Conservation (phyloP, 345 rosid genomes). For the Acer negundo region DNA sequence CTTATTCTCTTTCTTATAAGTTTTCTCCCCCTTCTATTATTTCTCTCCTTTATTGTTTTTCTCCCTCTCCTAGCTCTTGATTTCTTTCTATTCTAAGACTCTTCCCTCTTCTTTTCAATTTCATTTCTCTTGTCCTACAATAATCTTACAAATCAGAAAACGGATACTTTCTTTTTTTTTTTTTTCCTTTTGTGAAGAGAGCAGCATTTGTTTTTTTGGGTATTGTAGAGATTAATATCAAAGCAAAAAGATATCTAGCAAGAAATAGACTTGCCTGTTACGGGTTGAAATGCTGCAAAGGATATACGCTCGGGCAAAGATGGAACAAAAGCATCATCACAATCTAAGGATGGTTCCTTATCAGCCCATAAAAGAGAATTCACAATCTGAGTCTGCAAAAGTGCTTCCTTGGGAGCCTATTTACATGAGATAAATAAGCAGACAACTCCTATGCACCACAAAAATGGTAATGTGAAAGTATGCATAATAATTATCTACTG, state of each 20-base stretch:
- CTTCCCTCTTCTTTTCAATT: too few species aligned
- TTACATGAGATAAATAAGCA: conserved; percentile 23
- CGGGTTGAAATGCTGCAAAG: conserved; percentile 67
- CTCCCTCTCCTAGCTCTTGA: too few species aligned
- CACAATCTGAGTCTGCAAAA: conserved; percentile 57
- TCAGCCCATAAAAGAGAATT: conserved; percentile 73
- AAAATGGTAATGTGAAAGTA: conserved; percentile 10
- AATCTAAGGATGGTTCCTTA: conserved; percentile 45
- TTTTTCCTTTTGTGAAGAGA: too few species aligned
- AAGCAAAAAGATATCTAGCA: background rate
- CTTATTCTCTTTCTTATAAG: too few species aligned
- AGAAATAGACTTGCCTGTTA: conserved; percentile 45
- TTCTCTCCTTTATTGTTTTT: background rate
- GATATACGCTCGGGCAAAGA: conserved; percentile 65
- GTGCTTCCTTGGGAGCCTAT: conserved; percentile 60
- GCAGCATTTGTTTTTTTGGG: too few species aligned
- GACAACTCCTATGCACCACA: conserved; percentile 19
- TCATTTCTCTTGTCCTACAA: too few species aligned
- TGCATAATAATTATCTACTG: background rate
- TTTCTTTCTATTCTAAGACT: too few species aligned
- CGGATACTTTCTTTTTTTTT: too few species aligned
- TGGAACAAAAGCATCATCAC: conserved; percentile 60
- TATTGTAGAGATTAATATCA: background rate
- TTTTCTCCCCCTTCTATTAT: too few species aligned
- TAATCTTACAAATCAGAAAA: too few species aligned